Conservation (phyloP, 169 alveolate genomes). For the Eimeria necatrix region DNA sequence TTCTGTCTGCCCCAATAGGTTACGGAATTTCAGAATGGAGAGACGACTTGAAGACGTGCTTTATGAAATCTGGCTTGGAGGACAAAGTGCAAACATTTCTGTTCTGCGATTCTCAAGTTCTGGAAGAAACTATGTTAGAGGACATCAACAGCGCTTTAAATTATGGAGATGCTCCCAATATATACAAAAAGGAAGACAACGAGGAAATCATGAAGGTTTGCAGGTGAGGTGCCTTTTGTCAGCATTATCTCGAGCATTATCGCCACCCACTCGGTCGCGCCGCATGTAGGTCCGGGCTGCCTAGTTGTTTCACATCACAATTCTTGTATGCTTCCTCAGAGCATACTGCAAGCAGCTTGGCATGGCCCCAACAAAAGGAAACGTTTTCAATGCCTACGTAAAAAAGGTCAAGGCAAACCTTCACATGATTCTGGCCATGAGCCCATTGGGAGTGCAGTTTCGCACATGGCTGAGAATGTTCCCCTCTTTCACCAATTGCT, state of each 20-base stretch:
- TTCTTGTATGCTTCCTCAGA: background rate
- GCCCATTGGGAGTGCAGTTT: slow-evolving; percentile 97
- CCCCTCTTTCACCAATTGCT: slow-evolving; percentile 97
- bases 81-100: slow-evolving; percentile 94
- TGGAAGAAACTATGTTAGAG: slow-evolving; percentile 95
- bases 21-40: slow-evolving; percentile 94
- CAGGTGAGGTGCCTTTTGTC: slow-evolving; percentile 56
- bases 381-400: slow-evolving; percentile 94
- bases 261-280: background rate
- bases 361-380: slow-evolving; percentile 94
- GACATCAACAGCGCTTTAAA: slow-evolving; percentile 95
- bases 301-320: background rate
- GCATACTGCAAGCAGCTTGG: slow-evolving; percentile 89
- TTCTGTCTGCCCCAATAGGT: slow-evolving; percentile 50
- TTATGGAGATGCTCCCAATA: slow-evolving; percentile 96
- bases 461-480: slow-evolving; percentile 97
- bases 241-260: background rate
- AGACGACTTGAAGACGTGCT: slow-evolving; percentile 94
- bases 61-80: slow-evolving; percentile 95
- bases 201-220: slow-evolving; percentile 93
- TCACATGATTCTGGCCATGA: slow-evolving; percentile 96
- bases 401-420: slow-evolving; percentile 94
- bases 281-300: background rate
- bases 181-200: slow-evolving; percentile 95
- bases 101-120: slow-evolving; percentile 95